A percentile compares a stretch with the other conserved stretches of the same genome.
These are phyloP conservation scores for Fusarium lyarnte DNA, from an alignment of 2,329 filamentous ascomycete species.

Conservation along the genomic window DNA sequence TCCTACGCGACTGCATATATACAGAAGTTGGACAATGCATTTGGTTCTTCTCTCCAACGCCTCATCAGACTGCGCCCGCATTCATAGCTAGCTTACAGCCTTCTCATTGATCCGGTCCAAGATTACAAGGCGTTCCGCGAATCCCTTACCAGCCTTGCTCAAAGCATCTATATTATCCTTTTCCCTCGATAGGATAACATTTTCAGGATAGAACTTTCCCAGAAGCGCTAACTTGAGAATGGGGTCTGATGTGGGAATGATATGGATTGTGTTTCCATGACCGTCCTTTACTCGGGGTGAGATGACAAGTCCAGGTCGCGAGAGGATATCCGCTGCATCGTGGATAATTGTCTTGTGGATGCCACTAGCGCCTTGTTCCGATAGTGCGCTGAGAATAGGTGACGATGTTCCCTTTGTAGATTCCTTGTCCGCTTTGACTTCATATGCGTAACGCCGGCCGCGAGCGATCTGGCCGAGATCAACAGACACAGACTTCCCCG, in stretches of 20 bases:
- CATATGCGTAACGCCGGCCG: background rate
- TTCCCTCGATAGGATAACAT: background rate
- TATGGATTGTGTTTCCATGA: background rate
- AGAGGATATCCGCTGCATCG: background rate
- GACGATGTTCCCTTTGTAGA: background rate
- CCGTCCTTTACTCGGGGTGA: background rate
- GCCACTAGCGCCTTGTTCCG: background rate
- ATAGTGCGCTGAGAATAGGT: background rate
- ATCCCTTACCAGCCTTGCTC: background rate
- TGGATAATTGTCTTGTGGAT: background rate
- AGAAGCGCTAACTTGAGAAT: background rate
- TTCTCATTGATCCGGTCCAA: background rate
- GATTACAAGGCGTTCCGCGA: background rate
- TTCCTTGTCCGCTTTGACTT: background rate
- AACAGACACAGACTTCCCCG: background rate
- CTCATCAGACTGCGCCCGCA: rapidly evolving
- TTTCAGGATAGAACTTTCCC: background rate
- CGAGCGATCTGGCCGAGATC: background rate
- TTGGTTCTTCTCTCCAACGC: rapidly evolving
- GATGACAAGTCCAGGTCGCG: background rate
- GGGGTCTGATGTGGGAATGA: background rate
- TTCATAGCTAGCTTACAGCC: background rate
- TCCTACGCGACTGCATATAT: background rate
- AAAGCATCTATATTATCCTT: background rate
- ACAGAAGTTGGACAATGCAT: background rate